Evolutionary conservation across 2,329 filamentous ascomycete species (phyloP).

Genomic region (Juglanconis sp.): DNA sequence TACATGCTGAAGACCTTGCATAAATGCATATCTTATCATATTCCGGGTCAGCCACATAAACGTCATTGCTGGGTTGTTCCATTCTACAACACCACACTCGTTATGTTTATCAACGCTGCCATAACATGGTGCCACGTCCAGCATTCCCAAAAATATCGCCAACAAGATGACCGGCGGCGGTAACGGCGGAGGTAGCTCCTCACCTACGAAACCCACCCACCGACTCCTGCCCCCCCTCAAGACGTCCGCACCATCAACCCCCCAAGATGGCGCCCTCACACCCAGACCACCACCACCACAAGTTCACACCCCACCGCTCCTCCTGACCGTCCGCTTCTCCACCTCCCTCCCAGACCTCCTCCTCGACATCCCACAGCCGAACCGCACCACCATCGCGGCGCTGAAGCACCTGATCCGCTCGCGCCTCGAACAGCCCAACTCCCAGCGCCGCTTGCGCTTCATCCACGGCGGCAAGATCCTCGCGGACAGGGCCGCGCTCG

Average conservation of each 20-base stretch:
- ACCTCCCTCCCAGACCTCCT: constrained; percentile 78
- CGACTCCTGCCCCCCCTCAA: constrained; percentile 5
- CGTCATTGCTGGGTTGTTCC: background rate
- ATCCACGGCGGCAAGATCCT: constrained; percentile 89
- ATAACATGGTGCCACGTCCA: background rate
- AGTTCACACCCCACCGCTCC: constrained; percentile 45
- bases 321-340: constrained; percentile 88
- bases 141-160: background rate
- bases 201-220: constrained; percentile 6
- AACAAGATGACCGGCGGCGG: constrained; percentile 13
- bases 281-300: background rate
- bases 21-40: background rate
- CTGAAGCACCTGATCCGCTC: constrained; percentile 80
- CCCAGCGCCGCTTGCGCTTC: constrained; percentile 73
- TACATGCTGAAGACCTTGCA: background rate
- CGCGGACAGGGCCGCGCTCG: constrained; percentile 67
- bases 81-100: background rate
- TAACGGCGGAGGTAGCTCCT: constrained; percentile 8
- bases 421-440: constrained; percentile 60
- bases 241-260: background rate
- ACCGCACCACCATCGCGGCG: constrained; percentile 67
- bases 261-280: constrained; percentile 3
- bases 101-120: background rate
- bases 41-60: background rate
- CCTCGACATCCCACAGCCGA: constrained; percentile 68